Conservation (phyloP, 2,329 filamentous ascomycete genomes). For the Alternaria sp. region DNA sequence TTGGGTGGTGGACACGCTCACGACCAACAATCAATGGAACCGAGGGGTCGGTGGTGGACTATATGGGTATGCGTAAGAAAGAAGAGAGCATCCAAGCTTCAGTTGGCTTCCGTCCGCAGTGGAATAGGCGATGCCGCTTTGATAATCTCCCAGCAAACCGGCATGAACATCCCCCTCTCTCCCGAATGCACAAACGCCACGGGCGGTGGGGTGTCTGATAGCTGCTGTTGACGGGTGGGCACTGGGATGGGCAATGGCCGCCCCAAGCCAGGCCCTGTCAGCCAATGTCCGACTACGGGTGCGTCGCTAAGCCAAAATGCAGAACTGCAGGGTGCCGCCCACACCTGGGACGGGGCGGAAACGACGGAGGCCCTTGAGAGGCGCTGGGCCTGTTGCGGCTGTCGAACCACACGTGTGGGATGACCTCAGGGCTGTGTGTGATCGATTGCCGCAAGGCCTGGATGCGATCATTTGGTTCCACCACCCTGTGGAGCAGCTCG, state of each 20-base stretch:
- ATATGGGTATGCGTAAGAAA: slow-evolving; percentile 13
- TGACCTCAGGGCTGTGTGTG: slow-evolving; percentile 10
- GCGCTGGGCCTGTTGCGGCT: slow-evolving; percentile 19
- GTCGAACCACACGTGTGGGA: slow-evolving; percentile 39
- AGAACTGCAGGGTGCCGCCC: slow-evolving; percentile 24
- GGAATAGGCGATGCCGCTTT: slow-evolving; percentile 13
- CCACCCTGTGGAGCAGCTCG: neutral
- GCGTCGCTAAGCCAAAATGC: slow-evolving; percentile 19
- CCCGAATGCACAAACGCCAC: slow-evolving; percentile 23
- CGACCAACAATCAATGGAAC: neutral
- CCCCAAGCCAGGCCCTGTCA: slow-evolving; percentile 8
- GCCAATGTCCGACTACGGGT: slow-evolving; percentile 33
- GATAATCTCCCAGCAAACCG: slow-evolving; percentile 12
- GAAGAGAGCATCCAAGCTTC: slow-evolving; percentile 6
- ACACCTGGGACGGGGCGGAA: slow-evolving; percentile 8
- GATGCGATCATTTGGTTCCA: neutral
- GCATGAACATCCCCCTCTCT: slow-evolving; percentile 6
- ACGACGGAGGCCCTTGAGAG: slow-evolving; percentile 1
- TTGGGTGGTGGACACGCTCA: slow-evolving; percentile 5
- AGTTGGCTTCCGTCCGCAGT: slow-evolving; percentile 1
- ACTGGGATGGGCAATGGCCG: slow-evolving; percentile 7
- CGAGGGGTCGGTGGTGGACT: slow-evolving; percentile 23
- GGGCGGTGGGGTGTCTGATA: slow-evolving; percentile 39
- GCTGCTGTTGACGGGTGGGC: slow-evolving; percentile 6
- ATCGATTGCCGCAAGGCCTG: neutral